phyloP scores from a whole-genome alignment of 2,329 filamentous ascomycete species.

The Hypomyces rosellus region DNA sequence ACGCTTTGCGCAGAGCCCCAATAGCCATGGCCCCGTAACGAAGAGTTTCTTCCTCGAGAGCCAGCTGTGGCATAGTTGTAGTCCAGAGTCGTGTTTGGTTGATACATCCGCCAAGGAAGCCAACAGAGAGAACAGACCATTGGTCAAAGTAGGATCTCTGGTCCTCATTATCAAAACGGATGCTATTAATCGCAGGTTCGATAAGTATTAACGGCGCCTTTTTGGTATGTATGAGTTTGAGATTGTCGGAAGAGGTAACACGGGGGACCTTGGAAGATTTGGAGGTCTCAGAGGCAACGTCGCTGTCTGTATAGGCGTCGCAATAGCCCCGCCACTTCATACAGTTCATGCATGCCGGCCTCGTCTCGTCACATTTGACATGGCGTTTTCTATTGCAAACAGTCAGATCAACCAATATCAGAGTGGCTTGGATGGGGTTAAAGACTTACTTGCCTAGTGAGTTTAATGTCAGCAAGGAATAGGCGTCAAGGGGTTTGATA shows the following conservation, averaged over 20 bases:
- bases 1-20: conserved; percentile 32
- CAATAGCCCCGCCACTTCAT: conserved; percentile 37
- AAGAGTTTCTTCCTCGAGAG: conserved; percentile 30
- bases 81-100: conserved; percentile 31
- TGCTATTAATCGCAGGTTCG: conserved; percentile 28
- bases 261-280: conserved; percentile 9
- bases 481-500: background rate
- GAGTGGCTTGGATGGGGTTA: no score
- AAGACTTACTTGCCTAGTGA: conserved; percentile 27
- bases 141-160: conserved; percentile 33
- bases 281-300: conserved; percentile 5
- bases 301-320: conserved; percentile 25
- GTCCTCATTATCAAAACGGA: conserved; percentile 28
- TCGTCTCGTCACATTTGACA: conserved; percentile 37
- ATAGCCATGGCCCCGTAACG: conserved; percentile 36
- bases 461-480: conserved; percentile 6
- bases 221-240: conserved; percentile 26
- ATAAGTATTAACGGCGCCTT: conserved; percentile 23
- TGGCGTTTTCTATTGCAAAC: conserved; percentile 29
- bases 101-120: conserved; percentile 31
- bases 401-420: background rate
- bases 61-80: conserved; percentile 34
- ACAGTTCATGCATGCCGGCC: conserved; percentile 35
- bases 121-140: conserved; percentile 29
- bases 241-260: conserved; percentile 9